These are phyloP conservation scores for Microbotryum saponariae DNA, from an alignment of 1,284 basidiomycete species.

Conservation along the genomic window DNA sequence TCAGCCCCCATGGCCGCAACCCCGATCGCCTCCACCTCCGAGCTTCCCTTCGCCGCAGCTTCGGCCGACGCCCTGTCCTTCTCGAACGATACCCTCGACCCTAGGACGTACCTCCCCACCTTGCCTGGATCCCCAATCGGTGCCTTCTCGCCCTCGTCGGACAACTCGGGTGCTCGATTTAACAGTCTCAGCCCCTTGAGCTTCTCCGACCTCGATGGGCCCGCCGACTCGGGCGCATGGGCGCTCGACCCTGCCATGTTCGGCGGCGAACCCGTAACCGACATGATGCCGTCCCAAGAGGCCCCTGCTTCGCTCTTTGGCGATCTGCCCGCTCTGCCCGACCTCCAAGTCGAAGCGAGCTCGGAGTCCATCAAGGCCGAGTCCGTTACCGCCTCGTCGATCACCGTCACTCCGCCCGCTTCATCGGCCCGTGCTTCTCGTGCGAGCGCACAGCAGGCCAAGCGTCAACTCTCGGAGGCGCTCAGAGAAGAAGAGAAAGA, in stretches of 20 bases:
- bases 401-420: background rate
- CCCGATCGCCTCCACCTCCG: background rate
- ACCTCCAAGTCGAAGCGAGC: background rate
- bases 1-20: background rate
- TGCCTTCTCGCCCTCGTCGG: constrained; percentile 25
- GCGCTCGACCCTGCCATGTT: constrained; percentile 28
- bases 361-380: too few relatives aligned
- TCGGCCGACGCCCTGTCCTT: background rate
- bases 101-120: constrained; percentile 25
- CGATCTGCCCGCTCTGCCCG: background rate
- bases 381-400: background rate
- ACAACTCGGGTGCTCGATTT: constrained; percentile 5
- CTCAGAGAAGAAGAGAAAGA: constrained; percentile 5
- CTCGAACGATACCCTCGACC: constrained; percentile 11
- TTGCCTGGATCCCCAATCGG: constrained; percentile 29
- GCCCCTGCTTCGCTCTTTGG: background rate
- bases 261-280: background rate
- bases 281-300: background rate
- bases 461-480: constrained; percentile 16
- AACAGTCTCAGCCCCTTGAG: constrained; percentile 11
- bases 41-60: constrained; percentile 10
- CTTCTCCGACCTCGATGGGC: constrained; percentile 23
- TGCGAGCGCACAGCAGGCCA: constrained; percentile 3
- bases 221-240: constrained; percentile 1
- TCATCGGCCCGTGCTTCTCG: background rate